These are phyloP conservation scores for Neurospora sublineolata DNA, from an alignment of 495 filamentous ascomycete species.

Conservation along the genomic window DNA sequence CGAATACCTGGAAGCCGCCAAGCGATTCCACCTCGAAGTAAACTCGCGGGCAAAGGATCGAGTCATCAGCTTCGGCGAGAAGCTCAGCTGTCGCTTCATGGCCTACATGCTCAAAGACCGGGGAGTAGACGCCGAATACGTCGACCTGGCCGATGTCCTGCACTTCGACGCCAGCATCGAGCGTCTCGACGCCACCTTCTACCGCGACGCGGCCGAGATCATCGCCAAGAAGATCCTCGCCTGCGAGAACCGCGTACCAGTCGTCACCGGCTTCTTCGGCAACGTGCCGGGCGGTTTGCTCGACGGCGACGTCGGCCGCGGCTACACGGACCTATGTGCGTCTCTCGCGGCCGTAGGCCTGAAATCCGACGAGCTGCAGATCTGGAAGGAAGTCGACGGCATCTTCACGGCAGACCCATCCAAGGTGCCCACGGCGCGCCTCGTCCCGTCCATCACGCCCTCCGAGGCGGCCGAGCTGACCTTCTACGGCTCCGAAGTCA, in stretches of 20 bases:
- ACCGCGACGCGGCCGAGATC: slow-evolving; percentile 51
- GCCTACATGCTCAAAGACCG: slow-evolving; percentile 63
- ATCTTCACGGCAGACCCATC: slow-evolving; percentile 83
- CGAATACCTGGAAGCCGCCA: slow-evolving; percentile 44
- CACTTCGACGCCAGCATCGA: slow-evolving; percentile 43
- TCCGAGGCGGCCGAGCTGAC: slow-evolving; percentile 84
- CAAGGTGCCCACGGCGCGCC: slow-evolving; percentile 73
- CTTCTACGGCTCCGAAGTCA: slow-evolving; percentile 90
- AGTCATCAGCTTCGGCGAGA: slow-evolving; percentile 87
- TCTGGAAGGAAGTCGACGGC: slow-evolving; percentile 90
- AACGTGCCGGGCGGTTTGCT: slow-evolving; percentile 71
- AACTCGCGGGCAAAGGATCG: slow-evolving; percentile 75
- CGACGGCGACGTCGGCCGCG: slow-evolving; percentile 65
- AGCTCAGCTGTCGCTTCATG: slow-evolving; percentile 82
- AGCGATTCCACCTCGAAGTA: slow-evolving; percentile 55
- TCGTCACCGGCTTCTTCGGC: slow-evolving; percentile 81
- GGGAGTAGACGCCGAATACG: slow-evolving; percentile 70
- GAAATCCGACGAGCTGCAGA: slow-evolving; percentile 67
- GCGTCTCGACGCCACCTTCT: slow-evolving; percentile 69
- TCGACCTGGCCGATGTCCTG: slow-evolving; percentile 71
- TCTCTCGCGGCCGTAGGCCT: slow-evolving; percentile 71
- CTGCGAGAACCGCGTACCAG: slow-evolving; percentile 60
- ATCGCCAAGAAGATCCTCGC: slow-evolving; percentile 56
- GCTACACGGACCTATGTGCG: slow-evolving; percentile 84
- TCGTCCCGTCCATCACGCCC: slow-evolving; percentile 69